These are phyloP conservation scores for Salisapilia sapeloensis DNA, from an alignment of 352 stramenopile species.

Conservation along the genomic window DNA sequence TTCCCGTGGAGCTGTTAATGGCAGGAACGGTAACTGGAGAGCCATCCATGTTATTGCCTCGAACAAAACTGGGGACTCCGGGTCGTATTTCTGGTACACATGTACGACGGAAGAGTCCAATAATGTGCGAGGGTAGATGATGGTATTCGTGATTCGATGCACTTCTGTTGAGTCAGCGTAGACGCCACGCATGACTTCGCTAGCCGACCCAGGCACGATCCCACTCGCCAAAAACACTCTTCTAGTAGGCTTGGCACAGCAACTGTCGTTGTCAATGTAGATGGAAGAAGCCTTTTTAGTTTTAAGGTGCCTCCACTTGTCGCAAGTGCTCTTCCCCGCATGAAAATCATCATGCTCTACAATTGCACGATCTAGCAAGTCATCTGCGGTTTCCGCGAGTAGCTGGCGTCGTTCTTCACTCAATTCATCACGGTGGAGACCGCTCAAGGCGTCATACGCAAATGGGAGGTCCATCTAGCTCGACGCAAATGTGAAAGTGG, in stretches of 20 bases:
- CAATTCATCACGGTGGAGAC: constrained; percentile 18
- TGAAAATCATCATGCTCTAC: constrained; percentile 42
- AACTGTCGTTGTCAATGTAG: no score
- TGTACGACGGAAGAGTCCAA: constrained; percentile 32
- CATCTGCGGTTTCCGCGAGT: constrained; percentile 27
- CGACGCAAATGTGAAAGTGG: no score
- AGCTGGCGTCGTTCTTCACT: constrained; percentile 11
- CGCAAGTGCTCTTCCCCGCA: constrained; percentile 1
- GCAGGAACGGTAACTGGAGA: constrained; percentile 21
- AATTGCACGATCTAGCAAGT: constrained; percentile 37
- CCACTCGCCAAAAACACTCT: constrained; percentile 41
- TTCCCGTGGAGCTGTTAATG: constrained; percentile 35
- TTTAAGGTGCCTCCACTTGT: neutral
- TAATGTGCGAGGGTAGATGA: constrained; percentile 27
- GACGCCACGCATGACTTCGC: constrained; percentile 29
- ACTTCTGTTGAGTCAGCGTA: constrained; percentile 36
- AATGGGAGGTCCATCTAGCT: no score
- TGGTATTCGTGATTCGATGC: constrained; percentile 19
- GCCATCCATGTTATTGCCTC: constrained; percentile 47
- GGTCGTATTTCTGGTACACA: constrained; percentile 27
- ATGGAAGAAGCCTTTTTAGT: neutral
- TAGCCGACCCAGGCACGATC: constrained; percentile 29
- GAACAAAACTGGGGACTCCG: constrained; percentile 29
- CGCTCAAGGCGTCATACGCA: no score
- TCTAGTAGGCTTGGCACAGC: no score